Evolutionary conservation across 768 basidiomycete species (phyloP).

Genomic region (Chalciporus chontae): DNA sequence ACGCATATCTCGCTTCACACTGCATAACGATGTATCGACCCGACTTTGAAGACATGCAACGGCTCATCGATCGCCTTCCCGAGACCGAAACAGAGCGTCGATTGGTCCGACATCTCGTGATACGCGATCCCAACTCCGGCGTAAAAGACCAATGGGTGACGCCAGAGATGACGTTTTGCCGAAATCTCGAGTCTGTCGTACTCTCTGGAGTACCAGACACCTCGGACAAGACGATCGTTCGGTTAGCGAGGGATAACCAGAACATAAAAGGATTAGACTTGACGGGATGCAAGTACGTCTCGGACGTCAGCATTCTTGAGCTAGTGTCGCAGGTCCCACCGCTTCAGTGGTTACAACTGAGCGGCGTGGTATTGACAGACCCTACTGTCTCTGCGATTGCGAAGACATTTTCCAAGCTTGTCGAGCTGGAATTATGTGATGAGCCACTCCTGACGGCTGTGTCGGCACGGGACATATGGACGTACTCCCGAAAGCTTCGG

Average conservation of each 20-base stretch:
- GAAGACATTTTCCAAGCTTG: constrained; percentile 68
- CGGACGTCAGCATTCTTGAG: constrained; percentile 73
- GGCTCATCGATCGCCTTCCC: constrained; percentile 57
- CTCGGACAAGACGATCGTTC: constrained; percentile 65
- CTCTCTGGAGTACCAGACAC: constrained; percentile 66
- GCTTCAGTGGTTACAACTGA: constrained; percentile 73
- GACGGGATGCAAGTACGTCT: constrained; percentile 68
- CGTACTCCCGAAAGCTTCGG: constrained; percentile 73
- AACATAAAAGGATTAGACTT: constrained; percentile 76
- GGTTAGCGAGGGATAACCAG: constrained; percentile 58
- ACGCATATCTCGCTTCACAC: neutral
- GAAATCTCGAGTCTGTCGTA: constrained; percentile 63
- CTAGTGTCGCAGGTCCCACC: constrained; percentile 65
- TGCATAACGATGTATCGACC: constrained; percentile 22
- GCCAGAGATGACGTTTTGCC: constrained; percentile 51
- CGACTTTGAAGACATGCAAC: constrained; percentile 52
- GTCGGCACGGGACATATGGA: constrained; percentile 79
- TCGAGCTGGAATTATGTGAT: constrained; percentile 77
- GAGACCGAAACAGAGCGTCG: constrained; percentile 53
- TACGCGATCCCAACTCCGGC: constrained; percentile 39
- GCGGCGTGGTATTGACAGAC: constrained; percentile 61
- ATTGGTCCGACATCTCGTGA: constrained; percentile 55
- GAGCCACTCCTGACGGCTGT: constrained; percentile 64
- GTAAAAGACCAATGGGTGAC: constrained; percentile 63
- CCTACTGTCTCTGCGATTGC: constrained; percentile 64